Conservation (phyloP, 2,329 filamentous ascomycete genomes). For the Ceratocystis ficicola region DNA sequence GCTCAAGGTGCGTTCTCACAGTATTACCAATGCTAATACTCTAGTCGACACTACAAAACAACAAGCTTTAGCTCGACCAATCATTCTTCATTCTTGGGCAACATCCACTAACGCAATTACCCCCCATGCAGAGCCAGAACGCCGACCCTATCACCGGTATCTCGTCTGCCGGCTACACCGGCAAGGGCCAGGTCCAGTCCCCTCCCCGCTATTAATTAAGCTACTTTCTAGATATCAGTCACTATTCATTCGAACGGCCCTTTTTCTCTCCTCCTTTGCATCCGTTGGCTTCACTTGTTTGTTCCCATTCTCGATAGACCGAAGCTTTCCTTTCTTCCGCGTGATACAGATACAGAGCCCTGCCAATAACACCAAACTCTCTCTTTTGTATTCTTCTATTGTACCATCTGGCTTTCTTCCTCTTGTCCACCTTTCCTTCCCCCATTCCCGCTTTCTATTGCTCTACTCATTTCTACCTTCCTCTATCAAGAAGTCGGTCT, state of each 20-base stretch:
- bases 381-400: background rate
- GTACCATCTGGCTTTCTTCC: background rate
- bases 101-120: conserved; percentile 20
- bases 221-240: conserved; percentile 19
- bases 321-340: background rate
- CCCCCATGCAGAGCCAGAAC: conserved; percentile 54
- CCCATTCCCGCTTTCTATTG: background rate
- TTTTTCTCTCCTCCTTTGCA: conserved; percentile 25
- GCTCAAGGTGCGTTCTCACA: conserved; percentile 56
- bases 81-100: too few relatives aligned
- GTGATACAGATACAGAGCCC: conserved; percentile 15
- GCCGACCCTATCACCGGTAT: conserved; percentile 79
- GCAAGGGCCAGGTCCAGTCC: conserved; percentile 67
- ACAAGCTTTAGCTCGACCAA: too few relatives aligned
- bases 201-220: conserved; percentile 38
- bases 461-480: background rate
- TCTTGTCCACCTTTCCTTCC: background rate
- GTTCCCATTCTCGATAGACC: conserved; percentile 32
- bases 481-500: background rate
- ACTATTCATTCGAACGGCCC: conserved; percentile 20
- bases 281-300: conserved; percentile 1
- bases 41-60: too few relatives aligned
- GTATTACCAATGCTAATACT: background rate
- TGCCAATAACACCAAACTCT: conserved; percentile 6
- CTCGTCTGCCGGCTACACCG: conserved; percentile 63